Evolutionary conservation across 1,284 basidiomycete genomes (phyloP).

Genomic region (Cryptococcus sp.): DNA sequence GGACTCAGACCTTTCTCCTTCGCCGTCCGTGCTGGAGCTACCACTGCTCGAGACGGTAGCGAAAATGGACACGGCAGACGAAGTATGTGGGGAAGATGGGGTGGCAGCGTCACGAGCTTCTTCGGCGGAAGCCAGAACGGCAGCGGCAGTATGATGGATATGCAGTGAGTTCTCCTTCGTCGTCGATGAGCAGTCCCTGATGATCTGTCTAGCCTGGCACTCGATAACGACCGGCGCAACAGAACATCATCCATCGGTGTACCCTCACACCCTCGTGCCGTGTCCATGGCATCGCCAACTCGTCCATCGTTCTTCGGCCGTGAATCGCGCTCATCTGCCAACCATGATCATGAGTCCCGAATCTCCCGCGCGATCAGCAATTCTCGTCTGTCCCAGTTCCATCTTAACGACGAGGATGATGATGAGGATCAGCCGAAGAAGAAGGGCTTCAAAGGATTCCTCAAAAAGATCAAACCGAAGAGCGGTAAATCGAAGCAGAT

Average conservation of each 20-base stretch:
- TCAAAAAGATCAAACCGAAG: conserved; percentile 64
- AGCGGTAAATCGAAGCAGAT: conserved; percentile 8
- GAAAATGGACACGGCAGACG: conserved; percentile 32
- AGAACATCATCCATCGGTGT: conserved; percentile 33
- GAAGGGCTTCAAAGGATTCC: conserved; percentile 77
- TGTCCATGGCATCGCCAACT: conserved; percentile 43
- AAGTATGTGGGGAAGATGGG: conserved; percentile 63
- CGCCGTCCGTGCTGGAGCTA: conserved; percentile 48
- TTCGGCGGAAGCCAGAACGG: conserved; percentile 78
- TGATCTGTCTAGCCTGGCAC: conserved; percentile 38
- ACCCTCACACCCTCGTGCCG: conserved; percentile 39
- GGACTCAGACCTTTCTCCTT: conserved; percentile 51
- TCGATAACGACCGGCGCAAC: conserved; percentile 48
- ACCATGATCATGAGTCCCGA: conserved; percentile 12
- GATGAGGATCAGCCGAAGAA: conserved; percentile 62
- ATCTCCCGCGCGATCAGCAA: conserved; percentile 28
- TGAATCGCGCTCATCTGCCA: conserved; percentile 34
- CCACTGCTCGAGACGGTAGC: conserved; percentile 28
- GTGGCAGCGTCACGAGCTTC: conserved; percentile 70
- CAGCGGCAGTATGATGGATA: conserved; percentile 83
- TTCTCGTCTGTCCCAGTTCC: conserved; percentile 39
- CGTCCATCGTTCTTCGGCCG: conserved; percentile 45
- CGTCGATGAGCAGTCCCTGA: conserved; percentile 4
- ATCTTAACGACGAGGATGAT: conserved; percentile 21
- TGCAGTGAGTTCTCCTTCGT: conserved; percentile 69